Evolutionary conservation across 345 rosid species (phyloP).

Genomic region (Reutealis trisperma): DNA sequence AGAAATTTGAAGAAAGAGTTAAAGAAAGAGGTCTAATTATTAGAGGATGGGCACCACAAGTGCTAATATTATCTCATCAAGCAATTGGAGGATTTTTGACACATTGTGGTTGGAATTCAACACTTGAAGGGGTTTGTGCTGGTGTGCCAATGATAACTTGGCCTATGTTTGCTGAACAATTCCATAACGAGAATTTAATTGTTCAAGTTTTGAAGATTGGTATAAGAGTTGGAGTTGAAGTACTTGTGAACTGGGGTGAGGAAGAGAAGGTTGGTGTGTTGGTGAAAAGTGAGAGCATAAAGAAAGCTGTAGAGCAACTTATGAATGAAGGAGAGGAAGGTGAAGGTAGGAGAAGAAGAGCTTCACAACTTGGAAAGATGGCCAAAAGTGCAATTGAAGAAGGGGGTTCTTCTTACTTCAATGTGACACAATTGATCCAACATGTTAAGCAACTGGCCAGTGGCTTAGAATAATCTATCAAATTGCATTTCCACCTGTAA

Average conservation of each 20-base stretch:
- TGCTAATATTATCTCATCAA: conserved; percentile 63
- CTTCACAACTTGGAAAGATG: conserved; percentile 38
- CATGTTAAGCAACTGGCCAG: conserved; percentile 25
- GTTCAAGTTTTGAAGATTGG: conserved; percentile 64
- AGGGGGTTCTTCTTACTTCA: conserved; percentile 61
- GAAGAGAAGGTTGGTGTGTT: conserved; percentile 63
- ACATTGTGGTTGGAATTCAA: conserved; percentile 93
- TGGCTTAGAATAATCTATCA: not conserved
- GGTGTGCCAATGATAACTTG: conserved; percentile 82
- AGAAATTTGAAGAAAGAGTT: conserved; percentile 57
- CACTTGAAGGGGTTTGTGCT: conserved; percentile 55
- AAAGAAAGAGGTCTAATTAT: conserved; percentile 64
- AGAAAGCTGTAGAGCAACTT: conserved; percentile 42
- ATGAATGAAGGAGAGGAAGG: conserved; percentile 51
- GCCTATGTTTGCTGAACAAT: conserved; percentile 79
- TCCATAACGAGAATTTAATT: conserved; percentile 63
- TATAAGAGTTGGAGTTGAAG: conserved; percentile 57
- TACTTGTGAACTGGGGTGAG: conserved; percentile 73
- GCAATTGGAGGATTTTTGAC: conserved; percentile 71
- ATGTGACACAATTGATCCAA: conserved; percentile 42
- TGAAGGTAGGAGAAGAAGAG: conserved; percentile 44
- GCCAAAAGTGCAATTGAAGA: conserved; percentile 48
- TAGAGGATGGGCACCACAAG: conserved; percentile 88
- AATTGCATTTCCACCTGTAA: no score
- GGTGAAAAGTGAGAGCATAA: conserved; percentile 48